These are phyloP conservation scores for Mycena citricolor DNA, from an alignment of 1,284 basidiomycete genomes.

Conservation along the genomic window DNA sequence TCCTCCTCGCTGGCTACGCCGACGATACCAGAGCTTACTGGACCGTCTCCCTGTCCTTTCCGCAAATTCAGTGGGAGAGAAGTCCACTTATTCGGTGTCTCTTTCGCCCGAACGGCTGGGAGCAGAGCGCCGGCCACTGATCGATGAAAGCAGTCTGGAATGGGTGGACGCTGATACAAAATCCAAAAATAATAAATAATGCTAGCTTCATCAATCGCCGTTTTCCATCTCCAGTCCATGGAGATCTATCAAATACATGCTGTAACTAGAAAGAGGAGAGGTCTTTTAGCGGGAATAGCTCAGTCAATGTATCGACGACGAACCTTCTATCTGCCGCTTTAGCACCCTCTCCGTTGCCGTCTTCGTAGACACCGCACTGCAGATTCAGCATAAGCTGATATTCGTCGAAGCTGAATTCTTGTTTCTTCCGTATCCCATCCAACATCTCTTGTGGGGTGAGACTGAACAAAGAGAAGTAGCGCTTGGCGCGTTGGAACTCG, in stretches of 20 bases:
- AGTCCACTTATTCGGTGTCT: constrained; percentile 27
- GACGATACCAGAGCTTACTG: constrained; percentile 63
- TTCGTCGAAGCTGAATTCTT: constrained; percentile 81
- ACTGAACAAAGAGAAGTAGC: constrained; percentile 81
- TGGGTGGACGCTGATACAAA: constrained; percentile 16
- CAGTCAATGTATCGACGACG: no score
- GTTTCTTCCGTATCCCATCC: constrained; percentile 61
- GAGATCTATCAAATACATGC: constrained; percentile 79
- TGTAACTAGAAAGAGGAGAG: no score
- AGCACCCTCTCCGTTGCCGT: constrained; percentile 46
- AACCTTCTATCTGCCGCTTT: constrained; percentile 63
- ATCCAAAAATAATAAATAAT: constrained; percentile 2
- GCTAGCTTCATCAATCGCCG: constrained; percentile 23
- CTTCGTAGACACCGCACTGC: constrained; percentile 79
- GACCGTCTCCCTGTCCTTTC: constrained; percentile 54
- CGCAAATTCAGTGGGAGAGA: constrained; percentile 22
- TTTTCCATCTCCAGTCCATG: constrained; percentile 74
- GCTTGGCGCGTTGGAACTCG: constrained; percentile 74
- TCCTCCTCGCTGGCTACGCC: constrained; percentile 60
- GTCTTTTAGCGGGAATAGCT: no score
- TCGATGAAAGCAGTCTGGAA: constrained; percentile 33
- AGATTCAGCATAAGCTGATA: constrained; percentile 88
- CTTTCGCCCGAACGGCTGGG: constrained; percentile 21
- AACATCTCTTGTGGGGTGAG: constrained; percentile 79
- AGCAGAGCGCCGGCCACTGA: no score